Base-by-base conservation (phyloP, 768 basidiomycete genomes). In the Strobilomyces echinocephalus region DNA sequence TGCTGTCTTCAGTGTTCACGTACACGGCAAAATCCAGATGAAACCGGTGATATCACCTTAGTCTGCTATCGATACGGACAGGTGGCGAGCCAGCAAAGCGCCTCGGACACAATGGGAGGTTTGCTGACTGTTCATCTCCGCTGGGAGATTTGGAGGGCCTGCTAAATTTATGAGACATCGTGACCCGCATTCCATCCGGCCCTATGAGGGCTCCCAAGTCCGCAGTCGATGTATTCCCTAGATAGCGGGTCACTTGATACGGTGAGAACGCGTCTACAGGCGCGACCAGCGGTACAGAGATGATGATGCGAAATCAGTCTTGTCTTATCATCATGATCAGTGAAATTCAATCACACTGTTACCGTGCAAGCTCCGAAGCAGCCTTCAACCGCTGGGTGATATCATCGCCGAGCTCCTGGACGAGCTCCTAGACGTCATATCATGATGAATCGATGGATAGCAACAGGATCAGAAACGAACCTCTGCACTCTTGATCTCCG, bases 401-500 rank as follows among this genome's bases (percentile, higher is more conserved):
- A 57, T 79, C 81, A 39, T 69, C 54, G 52, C 79, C 75, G 21
- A 85, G 68, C 60, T 84, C 80, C 56, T 68, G 63, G 38, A 83
- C 76, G 43, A 84, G 72, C 51, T 79, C 79, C 84, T 85, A 60
- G n/a, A 40, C 35, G 46, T 39, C 38, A 51, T 36, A 49, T 39
- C 38, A 51, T 36, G 56, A 51, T 60, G 26, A 59, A 52, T 24
- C 24, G 20, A 40, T 41, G 35, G 5, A 33, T 12, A 41, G 36
- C 24, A 38, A 47, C 54, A 31, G 33, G 42, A 46, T 41, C 35
- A 50, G 33, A 52, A 26, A 61, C 73, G 47, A 31, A 78, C 77
- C 66, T 67, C 67, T 14, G 74, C 75, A 4, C 67, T 57, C 50
- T 69, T 71, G 57, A 77, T 72, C 45, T 73, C 69, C 20, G 74